Base-by-base conservation (phyloP, 768 basidiomycete species). In the Termitomyces eurrhizus region DNA sequence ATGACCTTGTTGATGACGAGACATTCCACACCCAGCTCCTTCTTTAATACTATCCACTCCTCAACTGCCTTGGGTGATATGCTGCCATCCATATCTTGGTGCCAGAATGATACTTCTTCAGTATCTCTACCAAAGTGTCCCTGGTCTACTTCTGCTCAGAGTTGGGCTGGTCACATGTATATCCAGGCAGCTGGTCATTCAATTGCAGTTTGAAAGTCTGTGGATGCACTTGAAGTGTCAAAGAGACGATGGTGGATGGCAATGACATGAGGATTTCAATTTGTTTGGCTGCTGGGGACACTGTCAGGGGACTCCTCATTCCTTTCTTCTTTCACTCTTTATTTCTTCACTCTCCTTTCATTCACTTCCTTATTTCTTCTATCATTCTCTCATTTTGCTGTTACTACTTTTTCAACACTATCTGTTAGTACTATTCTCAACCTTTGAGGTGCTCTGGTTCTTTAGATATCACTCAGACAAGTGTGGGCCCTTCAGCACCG, bases 21-120 rank as follows among this genome's bases (percentile, higher is more conserved):
- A 66, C 92, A 93, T 32, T 87, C 87, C 48, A 92, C 79, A 12
- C 92, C 92, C 11, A 93, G 79, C 69, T 93, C 90, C 32, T 83
- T 83, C 72, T 93, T 91, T 57, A 93, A 75, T 7, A 85, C 81
- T 64, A 84, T 84, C 92, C 92, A 93, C 64, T 91, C 90, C 63
- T 88, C 88, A 24, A 80, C 71, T 2, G 83, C 76, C 39, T 90
- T 90, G 56, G 83, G 79, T 4, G 90, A 85, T 32, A 93, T 74
- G 12, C 86, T 87, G 3, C 81, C 81, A 5, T 79, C 72, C 18
- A 78, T 67, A 80, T 67, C 46, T 78, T 76, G 18, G 81, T 78
- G 37, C 88, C 89, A 3, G 77, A 78, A 68, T 93, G 92, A 83
- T 87, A 90, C 60, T 87, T 84, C 68, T 80, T 84, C 56, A n/a